Base-by-base conservation (phyloP, 768 basidiomycete genomes). In the Auricularia sp. region DNA sequence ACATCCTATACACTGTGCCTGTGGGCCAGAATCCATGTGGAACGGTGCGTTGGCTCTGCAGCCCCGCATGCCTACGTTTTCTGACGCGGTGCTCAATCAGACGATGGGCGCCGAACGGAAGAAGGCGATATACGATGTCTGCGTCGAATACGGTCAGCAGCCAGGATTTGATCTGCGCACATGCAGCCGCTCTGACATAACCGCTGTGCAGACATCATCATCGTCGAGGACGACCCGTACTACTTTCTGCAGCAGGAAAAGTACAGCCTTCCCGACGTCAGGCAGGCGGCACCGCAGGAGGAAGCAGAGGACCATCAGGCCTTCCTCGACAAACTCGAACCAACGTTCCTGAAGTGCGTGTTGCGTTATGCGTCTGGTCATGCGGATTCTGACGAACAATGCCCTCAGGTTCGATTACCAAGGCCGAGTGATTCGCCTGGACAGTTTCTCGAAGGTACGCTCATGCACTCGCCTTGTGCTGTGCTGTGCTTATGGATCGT, bases 1-100 rank as follows among this genome's bases (percentile, higher is more conserved):
- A 82, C 69, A 80, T 90, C 35, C 78, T 90, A 73, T 90, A 90
- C 71, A 87, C 84, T 3, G 78, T 91, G 10, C 88, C 90, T 0
- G 80, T 90, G n/a, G 90, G 89, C 33, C 90, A 93, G 75, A 93
- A 93, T 72, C 92, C 91, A 3, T 87, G 85, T 4, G 91, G 91
- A 21, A 76, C 81, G 23, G 86, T 87, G 65, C 75, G 84, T 76
- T 21, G 6, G 29, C 29, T 29, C 29, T 29, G 29, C 29, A n/a
- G 44, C 36, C 29, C 61, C 16, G 34, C 51, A 67, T 61, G 14
- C 35, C 39, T 51, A 51, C 16, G 11, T 51, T 58, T 67, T 16
- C n/a, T 23, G 36, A 29, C 43, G 44, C 6, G 56, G 56, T 29
- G 21, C 23, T 34, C 33, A 1, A 29, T 33, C 14, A 88, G 79